phyloP scores from a whole-genome alignment of 169 alveolate species.

The Plasmodium sp. region DNA sequence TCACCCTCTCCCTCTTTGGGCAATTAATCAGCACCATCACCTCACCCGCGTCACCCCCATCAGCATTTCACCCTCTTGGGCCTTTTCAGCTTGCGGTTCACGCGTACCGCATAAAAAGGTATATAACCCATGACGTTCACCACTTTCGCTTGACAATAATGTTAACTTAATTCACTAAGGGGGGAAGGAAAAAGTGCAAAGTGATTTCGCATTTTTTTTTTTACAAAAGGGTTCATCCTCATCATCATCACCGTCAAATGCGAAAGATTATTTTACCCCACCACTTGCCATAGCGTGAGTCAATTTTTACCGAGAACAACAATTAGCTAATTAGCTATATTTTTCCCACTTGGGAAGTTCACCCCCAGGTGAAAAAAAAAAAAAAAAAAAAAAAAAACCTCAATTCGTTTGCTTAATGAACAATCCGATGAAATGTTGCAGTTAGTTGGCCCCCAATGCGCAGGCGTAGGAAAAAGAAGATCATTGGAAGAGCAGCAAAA shows the following conservation, averaged over 20 bases:
- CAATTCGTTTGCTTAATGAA: background rate
- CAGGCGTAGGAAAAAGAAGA: background rate
- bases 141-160: background rate
- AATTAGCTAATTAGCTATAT: background rate
- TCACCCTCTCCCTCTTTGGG: background rate
- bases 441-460: background rate
- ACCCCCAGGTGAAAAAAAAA: background rate
- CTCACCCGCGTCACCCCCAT: background rate
- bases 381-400: no score
- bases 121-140: background rate
- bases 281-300: background rate
- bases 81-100: background rate
- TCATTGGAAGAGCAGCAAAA: background rate
- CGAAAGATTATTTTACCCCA: background rate
- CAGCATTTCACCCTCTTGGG: background rate
- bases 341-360: background rate
- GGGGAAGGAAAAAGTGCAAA: background rate
- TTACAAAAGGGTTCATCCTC: background rate
- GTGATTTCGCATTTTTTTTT: background rate
- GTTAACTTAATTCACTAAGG: background rate
- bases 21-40: background rate
- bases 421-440: background rate
- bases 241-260: background rate
- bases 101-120: background rate
- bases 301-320: background rate